phyloP scores from a whole-genome alignment of 2,329 filamentous ascomycete genomes.

The Colletotrichum spaethianum region DNA sequence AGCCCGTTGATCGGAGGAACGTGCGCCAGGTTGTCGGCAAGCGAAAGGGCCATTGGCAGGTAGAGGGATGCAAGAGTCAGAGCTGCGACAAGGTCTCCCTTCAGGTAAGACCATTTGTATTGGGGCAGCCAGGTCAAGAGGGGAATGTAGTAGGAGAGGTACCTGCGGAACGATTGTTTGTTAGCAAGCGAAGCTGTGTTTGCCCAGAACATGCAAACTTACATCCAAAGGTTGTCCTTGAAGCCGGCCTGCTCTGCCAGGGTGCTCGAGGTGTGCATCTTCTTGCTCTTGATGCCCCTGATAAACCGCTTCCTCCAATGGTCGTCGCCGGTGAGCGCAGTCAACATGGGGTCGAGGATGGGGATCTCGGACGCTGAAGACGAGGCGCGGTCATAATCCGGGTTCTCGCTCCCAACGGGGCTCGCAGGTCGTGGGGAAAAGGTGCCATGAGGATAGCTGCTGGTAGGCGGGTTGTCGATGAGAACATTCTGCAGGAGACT shows the following conservation, averaged over 20 bases:
- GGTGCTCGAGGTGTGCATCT: conserved; percentile 80
- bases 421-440: conserved; percentile 78
- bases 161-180: conserved; percentile 65
- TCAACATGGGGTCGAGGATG: conserved; percentile 56
- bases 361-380: conserved; percentile 52
- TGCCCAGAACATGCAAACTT: conserved; percentile 39
- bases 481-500: conserved; percentile 59
- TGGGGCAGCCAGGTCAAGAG: conserved; percentile 91
- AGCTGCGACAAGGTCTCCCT: conserved; percentile 89
- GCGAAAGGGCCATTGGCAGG: conserved; percentile 95
- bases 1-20: conserved; percentile 94
- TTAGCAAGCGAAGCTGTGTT: neutral
- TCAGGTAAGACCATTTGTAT: conserved; percentile 85
- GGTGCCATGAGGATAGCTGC: conserved; percentile 79
- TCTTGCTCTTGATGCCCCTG: conserved; percentile 70
- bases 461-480: conserved; percentile 58
- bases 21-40: conserved; percentile 92
- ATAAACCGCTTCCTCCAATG: conserved; percentile 67
- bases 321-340: conserved; percentile 55
- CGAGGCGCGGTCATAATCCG: conserved; percentile 52
- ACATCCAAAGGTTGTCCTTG: conserved; percentile 82
- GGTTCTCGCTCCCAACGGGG: conserved; percentile 54
- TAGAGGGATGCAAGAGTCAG: conserved; percentile 99
- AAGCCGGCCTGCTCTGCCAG: conserved; percentile 82
- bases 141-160: conserved; percentile 93